These are phyloP conservation scores for Eimeria falciformis DNA, from an alignment of 169 alveolate genomes.

Conservation along the genomic window DNA sequence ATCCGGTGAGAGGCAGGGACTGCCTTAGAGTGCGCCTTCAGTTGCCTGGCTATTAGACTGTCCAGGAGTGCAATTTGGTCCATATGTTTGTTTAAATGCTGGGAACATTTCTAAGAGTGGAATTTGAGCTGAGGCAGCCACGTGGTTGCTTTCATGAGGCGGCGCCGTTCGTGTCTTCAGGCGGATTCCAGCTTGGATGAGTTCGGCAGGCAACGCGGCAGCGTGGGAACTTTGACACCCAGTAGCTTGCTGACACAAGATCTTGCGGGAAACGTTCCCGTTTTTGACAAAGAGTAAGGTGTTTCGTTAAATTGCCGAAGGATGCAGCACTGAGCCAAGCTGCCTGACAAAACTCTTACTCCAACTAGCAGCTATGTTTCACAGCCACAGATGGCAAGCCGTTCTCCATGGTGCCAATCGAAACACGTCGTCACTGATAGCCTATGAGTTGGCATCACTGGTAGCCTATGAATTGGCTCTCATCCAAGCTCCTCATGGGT, in stretches of 20 bases:
- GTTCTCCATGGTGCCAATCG: too few relatives aligned
- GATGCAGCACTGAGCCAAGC: too few relatives aligned
- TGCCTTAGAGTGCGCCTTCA: neutral
- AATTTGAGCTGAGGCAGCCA: neutral
- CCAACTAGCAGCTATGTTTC: too few relatives aligned
- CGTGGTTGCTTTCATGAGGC: neutral
- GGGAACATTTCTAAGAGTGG: neutral
- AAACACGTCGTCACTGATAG: too few relatives aligned
- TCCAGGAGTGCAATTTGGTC: too few relatives aligned
- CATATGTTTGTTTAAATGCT: neutral
- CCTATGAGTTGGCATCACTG: too few relatives aligned
- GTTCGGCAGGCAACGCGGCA: slow-evolving; percentile 59
- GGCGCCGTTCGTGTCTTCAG: neutral
- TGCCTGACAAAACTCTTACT: too few relatives aligned
- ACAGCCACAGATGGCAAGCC: too few relatives aligned
- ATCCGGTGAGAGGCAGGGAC: neutral
- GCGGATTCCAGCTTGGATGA: slow-evolving; percentile 27
- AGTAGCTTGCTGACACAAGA: slow-evolving; percentile 50
- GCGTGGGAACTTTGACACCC: slow-evolving; percentile 62
- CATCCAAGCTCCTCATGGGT: too few relatives aligned
- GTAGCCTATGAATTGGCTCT: too few relatives aligned
- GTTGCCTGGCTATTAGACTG: neutral
- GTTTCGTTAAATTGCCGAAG: too few relatives aligned
- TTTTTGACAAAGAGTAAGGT: slow-evolving; percentile 53
- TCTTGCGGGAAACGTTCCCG: slow-evolving; percentile 55